phyloP scores from a whole-genome alignment of 2,329 filamentous ascomycete species.

The Exophiala calicioides region DNA sequence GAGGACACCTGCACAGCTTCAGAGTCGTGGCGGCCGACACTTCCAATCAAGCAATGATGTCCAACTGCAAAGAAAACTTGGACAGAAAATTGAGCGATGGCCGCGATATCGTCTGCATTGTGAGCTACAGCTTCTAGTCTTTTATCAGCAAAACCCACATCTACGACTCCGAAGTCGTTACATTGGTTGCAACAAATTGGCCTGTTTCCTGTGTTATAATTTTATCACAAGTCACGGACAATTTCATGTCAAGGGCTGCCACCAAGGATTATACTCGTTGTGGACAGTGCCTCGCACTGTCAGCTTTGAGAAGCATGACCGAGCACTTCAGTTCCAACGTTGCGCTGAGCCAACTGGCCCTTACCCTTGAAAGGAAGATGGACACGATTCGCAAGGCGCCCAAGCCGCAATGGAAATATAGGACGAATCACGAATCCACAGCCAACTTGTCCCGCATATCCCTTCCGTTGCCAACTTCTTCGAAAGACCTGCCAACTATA shows the following conservation, averaged over 20 bases:
- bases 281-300: constrained; percentile 5
- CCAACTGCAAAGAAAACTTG: background rate
- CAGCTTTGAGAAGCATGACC: constrained; percentile 1
- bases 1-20: too few relatives aligned
- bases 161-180: background rate
- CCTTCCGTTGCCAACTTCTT: too few relatives aligned
- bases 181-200: constrained; percentile 8
- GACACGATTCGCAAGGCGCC: background rate
- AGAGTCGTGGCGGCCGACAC: background rate
- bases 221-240: constrained; percentile 3
- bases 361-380: background rate
- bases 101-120: constrained; percentile 2
- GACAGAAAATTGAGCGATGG: background rate
- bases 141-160: constrained; percentile 9
- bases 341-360: background rate
- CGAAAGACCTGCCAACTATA: too few relatives aligned
- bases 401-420: constrained; percentile 1
- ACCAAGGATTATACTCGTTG: constrained; percentile 7
- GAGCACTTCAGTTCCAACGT: constrained; percentile 1
- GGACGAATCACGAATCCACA: constrained; percentile 1
- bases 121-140: constrained; percentile 8
- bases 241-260: constrained; percentile 1
- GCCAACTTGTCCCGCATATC: background rate
- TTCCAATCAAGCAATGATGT: background rate
- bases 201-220: constrained; percentile 8